Evolutionary conservation across 225 moss, liverwort and hornwort species (phyloP).

Genomic region (Antitrichia curtipendula): DNA sequence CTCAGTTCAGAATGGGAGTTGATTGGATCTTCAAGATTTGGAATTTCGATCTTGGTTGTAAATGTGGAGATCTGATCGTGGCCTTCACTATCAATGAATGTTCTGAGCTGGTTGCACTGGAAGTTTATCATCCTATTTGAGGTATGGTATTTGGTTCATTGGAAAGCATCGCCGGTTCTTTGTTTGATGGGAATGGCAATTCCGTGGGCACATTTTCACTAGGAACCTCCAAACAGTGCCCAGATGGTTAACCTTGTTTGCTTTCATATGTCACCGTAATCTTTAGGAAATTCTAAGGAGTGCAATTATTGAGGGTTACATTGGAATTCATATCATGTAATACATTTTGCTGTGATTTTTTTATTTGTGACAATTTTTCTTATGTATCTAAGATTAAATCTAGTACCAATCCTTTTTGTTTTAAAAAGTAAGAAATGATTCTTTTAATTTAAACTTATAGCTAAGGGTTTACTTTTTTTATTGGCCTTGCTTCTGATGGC

Average conservation of each 20-base stretch:
- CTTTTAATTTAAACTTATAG: no score
- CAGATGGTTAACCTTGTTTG: not conserved
- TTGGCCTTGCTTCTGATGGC: not conserved
- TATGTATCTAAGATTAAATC: not conserved
- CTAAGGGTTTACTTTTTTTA: not conserved
- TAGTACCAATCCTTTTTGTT: not conserved
- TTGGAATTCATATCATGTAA: not conserved
- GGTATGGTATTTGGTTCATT: not conserved
- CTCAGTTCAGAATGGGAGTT: not conserved
- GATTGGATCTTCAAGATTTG: not conserved
- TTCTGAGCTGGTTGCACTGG: not conserved
- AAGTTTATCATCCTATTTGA: not conserved
- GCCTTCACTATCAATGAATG: not conserved
- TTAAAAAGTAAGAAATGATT: not conserved
- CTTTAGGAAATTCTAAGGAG: not conserved
- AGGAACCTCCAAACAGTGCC: not conserved
- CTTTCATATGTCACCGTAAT: not conserved
- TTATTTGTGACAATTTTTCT: not conserved
- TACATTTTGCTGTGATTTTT: not conserved
- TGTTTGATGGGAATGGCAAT: not conserved
- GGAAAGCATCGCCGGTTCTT: not conserved
- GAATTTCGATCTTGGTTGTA: not conserved
- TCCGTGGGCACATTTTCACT: no score
- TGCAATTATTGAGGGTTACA: not conserved
- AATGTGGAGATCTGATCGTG: not conserved